These are phyloP conservation scores for Colletotrichum sp. DNA, from an alignment of 2,329 filamentous ascomycete species.

Conservation along the genomic window DNA sequence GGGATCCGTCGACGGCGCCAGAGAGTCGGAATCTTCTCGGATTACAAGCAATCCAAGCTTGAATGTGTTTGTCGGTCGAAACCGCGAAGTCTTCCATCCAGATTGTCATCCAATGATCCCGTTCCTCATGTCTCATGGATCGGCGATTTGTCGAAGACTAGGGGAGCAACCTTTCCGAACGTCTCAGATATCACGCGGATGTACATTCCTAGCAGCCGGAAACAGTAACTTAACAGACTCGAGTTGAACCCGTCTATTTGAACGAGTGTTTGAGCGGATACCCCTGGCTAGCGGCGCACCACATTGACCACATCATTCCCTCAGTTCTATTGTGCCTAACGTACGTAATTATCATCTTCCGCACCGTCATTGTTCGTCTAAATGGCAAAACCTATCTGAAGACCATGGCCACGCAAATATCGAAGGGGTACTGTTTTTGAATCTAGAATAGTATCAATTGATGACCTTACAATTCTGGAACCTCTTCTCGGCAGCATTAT, in stretches of 20 bases:
- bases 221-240: not conserved
- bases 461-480: not conserved
- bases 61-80: not conserved
- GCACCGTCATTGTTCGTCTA: not conserved
- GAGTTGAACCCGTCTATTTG: not conserved
- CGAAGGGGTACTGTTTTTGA: not conserved
- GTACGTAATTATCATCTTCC: not conserved
- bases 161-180: not conserved
- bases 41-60: not conserved
- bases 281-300: not conserved
- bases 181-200: not conserved
- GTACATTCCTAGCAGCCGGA: not conserved
- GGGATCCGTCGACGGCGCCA: no score
- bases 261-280: not conserved
- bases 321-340: not conserved
- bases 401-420: not conserved
- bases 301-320: not conserved
- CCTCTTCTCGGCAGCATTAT: not conserved
- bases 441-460: not conserved
- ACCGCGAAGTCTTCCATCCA: not conserved
- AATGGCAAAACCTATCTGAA: not conserved
- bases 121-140: not conserved
- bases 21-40: not conserved
- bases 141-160: not conserved
- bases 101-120: fast-evolving